Evolutionary conservation across 2,329 filamentous ascomycete genomes (phyloP).

Genomic region (Diaporthe sp.): DNA sequence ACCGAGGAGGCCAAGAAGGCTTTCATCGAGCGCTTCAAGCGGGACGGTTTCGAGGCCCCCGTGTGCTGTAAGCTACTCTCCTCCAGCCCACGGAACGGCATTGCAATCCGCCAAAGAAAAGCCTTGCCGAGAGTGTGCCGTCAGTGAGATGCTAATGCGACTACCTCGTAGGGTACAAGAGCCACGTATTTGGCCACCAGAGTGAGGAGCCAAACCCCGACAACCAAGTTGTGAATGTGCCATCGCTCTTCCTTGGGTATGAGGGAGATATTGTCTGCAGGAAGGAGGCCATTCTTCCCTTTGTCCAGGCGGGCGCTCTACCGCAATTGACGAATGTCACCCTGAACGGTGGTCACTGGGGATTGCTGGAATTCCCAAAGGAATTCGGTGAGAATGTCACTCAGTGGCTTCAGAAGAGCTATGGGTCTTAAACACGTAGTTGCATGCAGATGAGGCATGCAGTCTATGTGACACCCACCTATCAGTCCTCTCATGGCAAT

Average conservation of each 20-base stretch:
- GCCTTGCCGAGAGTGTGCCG: accelerated
- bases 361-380: constrained; percentile 46
- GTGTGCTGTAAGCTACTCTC: constrained; percentile 41
- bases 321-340: constrained; percentile 44
- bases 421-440: background rate
- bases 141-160: background rate
- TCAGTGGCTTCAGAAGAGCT: constrained; percentile 27
- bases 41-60: constrained; percentile 47
- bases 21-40: constrained; percentile 45
- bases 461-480: background rate
- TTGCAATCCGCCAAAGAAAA: background rate
- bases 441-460: background rate
- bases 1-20: constrained; percentile 42
- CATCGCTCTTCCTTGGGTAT: constrained; percentile 46
- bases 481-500: background rate
- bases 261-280: constrained; percentile 46
- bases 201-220: constrained; percentile 41
- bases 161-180: constrained; percentile 42
- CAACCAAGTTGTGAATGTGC: constrained; percentile 42
- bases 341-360: constrained; percentile 48
- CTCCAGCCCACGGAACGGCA: no score
- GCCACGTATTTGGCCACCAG: constrained; percentile 41
- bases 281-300: constrained; percentile 40
- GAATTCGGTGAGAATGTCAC: constrained; percentile 42
- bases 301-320: constrained; percentile 43